Percentiles rank a stretch among this genome's conserved stretches.
These are phyloP conservation scores for Immersiporthe knoxdaviesiana DNA, from an alignment of 2,329 filamentous ascomycete genomes.

Conservation along the genomic window DNA sequence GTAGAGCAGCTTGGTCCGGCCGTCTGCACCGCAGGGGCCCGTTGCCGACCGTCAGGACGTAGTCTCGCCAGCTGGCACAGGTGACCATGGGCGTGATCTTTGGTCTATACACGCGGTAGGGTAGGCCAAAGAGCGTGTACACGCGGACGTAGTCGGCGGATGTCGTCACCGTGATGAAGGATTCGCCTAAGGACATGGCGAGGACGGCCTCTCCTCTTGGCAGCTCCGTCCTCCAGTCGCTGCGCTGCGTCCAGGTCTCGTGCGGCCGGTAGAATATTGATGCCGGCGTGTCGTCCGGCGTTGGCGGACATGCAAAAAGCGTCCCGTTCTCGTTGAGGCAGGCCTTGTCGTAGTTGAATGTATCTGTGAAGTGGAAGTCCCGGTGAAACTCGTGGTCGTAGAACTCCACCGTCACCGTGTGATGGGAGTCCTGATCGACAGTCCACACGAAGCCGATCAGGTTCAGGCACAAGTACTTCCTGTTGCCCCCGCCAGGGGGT, in stretches of 20 bases:
- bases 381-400: conserved; percentile 91
- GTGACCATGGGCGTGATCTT: conserved; percentile 90
- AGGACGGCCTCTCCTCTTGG: conserved; percentile 84
- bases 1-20: conserved; percentile 78
- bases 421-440: conserved; percentile 88
- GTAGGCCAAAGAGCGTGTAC: conserved; percentile 90
- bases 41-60: conserved; percentile 95
- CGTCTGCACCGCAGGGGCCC: conserved; percentile 81
- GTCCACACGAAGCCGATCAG: conserved; percentile 96
- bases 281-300: conserved; percentile 64
- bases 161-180: conserved; percentile 88
- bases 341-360: conserved; percentile 93
- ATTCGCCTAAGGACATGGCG: conserved; percentile 88
- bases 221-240: conserved; percentile 88
- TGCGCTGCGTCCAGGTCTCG: conserved; percentile 90
- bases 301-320: conserved; percentile 79
- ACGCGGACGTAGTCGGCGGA: conserved; percentile 86
- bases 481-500: conserved; percentile 95
- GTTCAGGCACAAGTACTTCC: conserved; percentile 92
- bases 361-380: conserved; percentile 97
- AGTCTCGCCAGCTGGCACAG: conserved; percentile 92
- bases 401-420: conserved; percentile 96
- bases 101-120: conserved; percentile 85
- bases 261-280: conserved; percentile 96
- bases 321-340: conserved; percentile 85